Evolutionary conservation across 495 filamentous ascomycete genomes (phyloP).

Genomic region (Aspergillus cavernicola): DNA sequence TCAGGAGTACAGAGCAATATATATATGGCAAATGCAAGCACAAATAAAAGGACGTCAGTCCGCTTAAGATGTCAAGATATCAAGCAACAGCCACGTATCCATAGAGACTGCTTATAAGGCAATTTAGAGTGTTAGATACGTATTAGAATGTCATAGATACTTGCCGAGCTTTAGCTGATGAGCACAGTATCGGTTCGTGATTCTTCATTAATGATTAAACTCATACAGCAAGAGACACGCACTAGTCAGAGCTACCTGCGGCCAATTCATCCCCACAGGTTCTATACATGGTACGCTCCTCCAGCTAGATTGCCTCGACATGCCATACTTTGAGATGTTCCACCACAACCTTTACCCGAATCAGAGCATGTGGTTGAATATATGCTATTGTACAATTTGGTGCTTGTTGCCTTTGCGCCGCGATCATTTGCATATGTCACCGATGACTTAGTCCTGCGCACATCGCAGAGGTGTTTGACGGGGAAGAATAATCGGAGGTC

Average conservation of each 20-base stretch:
- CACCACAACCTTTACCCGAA: neutral
- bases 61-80: no score
- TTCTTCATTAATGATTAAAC: conserved; percentile 23
- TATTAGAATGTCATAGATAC: no score
- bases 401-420: neutral
- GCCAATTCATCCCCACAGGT: conserved; percentile 4
- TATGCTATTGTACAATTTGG: conserved; percentile 36
- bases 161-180: no score
- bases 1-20: no score
- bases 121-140: no score
- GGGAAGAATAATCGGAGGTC: conserved; percentile 47
- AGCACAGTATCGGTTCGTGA: neutral
- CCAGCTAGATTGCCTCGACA: neutral
- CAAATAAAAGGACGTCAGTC: no score
- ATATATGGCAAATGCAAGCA: no score
- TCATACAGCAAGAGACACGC: conserved; percentile 14
- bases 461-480: conserved; percentile 36
- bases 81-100: no score
- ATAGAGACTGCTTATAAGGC: no score
- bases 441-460: conserved; percentile 32
- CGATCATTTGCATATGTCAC: neutral
- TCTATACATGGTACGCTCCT: conserved; percentile 18
- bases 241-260: conserved; percentile 10
- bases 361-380: conserved; percentile 5
- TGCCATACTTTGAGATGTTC: neutral